These are phyloP conservation scores for Brassica juncea DNA, from an alignment of 345 rosid species.

Conservation along the genomic window DNA sequence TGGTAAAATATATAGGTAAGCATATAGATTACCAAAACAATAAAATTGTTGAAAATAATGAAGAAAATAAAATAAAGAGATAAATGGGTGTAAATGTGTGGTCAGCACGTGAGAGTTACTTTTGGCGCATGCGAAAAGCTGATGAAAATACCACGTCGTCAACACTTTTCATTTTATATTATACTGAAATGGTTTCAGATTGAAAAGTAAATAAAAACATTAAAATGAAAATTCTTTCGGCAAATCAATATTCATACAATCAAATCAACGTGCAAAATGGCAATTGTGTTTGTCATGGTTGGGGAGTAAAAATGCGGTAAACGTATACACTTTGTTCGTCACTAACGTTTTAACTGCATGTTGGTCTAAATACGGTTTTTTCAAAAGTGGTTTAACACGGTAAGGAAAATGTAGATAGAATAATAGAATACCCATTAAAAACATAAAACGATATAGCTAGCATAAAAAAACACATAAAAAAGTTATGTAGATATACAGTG, in stretches of 20 bases:
- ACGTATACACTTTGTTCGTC: not conserved
- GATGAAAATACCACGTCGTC: conserved; percentile 39
- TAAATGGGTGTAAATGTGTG: conserved; percentile 41
- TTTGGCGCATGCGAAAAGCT: conserved; percentile 51
- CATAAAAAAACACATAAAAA: no score
- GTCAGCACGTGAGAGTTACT: conserved; percentile 49
- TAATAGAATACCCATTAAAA: not conserved
- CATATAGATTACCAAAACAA: not conserved
- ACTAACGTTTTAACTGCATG: not conserved
- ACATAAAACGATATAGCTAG: not conserved
- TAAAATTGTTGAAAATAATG: not conserved
- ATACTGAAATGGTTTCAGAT: conserved; percentile 20
- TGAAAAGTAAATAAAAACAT: conserved; percentile 7
- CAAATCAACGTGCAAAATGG: not conserved
- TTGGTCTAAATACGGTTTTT: not conserved
- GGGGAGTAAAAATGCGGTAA: not conserved
- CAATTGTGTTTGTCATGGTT: not conserved
- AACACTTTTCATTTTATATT: conserved; percentile 34
- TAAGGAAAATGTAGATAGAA: not conserved
- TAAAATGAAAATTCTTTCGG: not conserved
- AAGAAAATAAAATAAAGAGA: conserved; percentile 24
- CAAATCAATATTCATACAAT: not conserved
- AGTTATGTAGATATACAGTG: not conserved
- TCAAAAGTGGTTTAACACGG: not conserved
- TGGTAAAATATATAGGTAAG: not conserved